These are phyloP conservation scores for Beauveria bassiana DNA, from an alignment of 2,329 filamentous ascomycete species.

Conservation along the genomic window DNA sequence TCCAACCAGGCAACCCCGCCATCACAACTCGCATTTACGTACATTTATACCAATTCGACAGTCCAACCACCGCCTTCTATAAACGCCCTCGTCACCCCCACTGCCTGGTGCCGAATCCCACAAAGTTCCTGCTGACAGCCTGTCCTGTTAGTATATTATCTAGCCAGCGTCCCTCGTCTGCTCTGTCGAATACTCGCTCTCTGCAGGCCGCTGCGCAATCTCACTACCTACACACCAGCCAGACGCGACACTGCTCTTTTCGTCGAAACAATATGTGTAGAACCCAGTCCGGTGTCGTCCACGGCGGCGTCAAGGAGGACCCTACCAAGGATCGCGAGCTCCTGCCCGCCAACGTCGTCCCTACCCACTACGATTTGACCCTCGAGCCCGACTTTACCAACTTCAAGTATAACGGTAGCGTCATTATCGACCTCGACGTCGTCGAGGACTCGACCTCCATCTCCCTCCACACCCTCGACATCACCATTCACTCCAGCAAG, in stretches of 20 bases:
- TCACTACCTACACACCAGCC: constrained; percentile 13
- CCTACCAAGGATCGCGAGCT: constrained; percentile 56
- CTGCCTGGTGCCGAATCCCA: neutral
- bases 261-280: constrained; percentile 66
- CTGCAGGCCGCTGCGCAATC: neutral
- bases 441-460: constrained; percentile 77
- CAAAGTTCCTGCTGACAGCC: constrained; percentile 4
- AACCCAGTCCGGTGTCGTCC: constrained; percentile 26
- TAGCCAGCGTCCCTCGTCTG: neutral
- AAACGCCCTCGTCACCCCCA: constrained; percentile 4
- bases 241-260: constrained; percentile 61
- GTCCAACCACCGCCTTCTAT: constrained; percentile 4
- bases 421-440: constrained; percentile 81
- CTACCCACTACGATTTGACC: constrained; percentile 84
- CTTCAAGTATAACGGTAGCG: constrained; percentile 78
- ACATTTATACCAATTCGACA: neutral
- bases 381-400: constrained; percentile 86
- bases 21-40: neutral
- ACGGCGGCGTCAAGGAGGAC: constrained; percentile 24
- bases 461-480: constrained; percentile 78
- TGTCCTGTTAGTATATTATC: constrained; percentile 4
- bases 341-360: constrained; percentile 84
- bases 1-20: neutral
- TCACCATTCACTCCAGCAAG: constrained; percentile 66
- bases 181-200: neutral